Conservation (phyloP, 2,329 filamentous ascomycete genomes). For the Pestalotiopsis sp. region DNA sequence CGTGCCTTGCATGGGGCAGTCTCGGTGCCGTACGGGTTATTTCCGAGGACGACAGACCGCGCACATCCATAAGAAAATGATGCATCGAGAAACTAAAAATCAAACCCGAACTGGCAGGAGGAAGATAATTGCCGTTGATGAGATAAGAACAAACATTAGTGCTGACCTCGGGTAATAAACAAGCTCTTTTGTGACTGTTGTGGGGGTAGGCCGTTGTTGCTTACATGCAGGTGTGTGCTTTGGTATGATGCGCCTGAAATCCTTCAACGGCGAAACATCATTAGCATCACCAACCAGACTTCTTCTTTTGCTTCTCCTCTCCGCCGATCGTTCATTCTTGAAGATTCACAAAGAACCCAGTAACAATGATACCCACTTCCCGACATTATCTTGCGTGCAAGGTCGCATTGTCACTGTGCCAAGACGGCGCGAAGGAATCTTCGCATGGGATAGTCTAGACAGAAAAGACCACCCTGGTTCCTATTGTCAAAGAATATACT, state of each 20-base stretch:
- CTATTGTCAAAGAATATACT: not conserved
- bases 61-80: not conserved
- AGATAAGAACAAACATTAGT: not conserved
- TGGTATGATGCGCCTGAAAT: not conserved
- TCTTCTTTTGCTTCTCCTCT: not conserved
- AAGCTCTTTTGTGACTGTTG: not conserved
- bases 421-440: not conserved
- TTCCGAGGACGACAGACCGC: not conserved
- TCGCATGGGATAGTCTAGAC: not conserved
- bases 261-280: not conserved
- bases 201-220: slow-evolving; percentile 8
- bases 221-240: not conserved
- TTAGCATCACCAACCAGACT: not conserved
- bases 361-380: not conserved
- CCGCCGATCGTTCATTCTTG: not conserved
- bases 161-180: not conserved
- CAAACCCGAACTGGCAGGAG: not conserved
- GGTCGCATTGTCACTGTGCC: not conserved
- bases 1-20: not conserved
- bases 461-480: not conserved
- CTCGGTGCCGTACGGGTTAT: not conserved
- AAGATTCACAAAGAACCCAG: not conserved
- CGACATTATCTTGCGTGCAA: not conserved
- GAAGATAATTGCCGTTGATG: not conserved
- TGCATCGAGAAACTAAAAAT: not conserved